phyloP scores from a whole-genome alignment of 116 monocot species.

The Trichopus zeylanicus region DNA sequence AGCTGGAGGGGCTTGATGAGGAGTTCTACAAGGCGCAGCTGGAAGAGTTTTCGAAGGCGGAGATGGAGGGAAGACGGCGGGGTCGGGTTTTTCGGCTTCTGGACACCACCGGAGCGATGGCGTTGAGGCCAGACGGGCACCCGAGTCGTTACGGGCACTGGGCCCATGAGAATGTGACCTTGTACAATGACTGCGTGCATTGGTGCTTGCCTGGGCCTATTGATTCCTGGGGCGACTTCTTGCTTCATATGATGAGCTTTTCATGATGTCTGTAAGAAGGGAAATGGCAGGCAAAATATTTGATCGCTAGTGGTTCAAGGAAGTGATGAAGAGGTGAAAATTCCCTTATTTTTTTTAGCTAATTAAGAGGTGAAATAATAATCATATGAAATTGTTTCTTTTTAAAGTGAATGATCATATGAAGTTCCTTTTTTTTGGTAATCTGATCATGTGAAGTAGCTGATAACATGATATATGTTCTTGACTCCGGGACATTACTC shows the following conservation, averaged over 20 bases:
- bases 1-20: not conserved
- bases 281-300: no score
- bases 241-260: constrained; percentile 20
- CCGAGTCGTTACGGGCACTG: constrained; percentile 32
- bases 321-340: no score
- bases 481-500: no score
- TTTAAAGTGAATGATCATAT: no score
- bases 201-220: constrained; percentile 58
- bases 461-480: no score
- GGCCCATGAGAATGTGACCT: constrained; percentile 20
- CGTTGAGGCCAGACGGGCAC: constrained; percentile 40
- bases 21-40: not conserved
- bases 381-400: no score
- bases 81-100: constrained; percentile 9
- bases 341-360: no score
- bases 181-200: constrained; percentile 62
- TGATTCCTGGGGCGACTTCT: constrained; percentile 39
- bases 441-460: no score
- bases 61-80: not conserved
- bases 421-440: no score
- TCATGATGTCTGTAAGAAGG: no score
- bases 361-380: no score
- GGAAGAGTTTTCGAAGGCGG: not conserved
- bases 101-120: constrained; percentile 34
- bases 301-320: no score